phyloP scores from a whole-genome alignment of 371 early-diverging fungal genomes.

The Saksenaea vasiformis region DNA sequence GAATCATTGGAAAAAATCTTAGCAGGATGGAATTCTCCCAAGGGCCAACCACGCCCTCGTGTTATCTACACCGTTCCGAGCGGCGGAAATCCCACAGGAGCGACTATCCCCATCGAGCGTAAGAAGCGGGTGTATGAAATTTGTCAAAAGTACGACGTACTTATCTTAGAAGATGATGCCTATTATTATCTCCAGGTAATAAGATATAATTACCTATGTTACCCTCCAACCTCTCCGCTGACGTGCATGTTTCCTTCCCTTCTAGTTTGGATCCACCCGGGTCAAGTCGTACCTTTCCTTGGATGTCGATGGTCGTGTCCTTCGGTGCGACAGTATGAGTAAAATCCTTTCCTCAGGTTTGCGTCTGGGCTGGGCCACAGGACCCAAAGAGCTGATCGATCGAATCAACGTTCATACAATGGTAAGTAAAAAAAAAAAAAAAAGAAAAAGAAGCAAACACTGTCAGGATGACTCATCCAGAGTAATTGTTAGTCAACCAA shows the following conservation, averaged over 20 bases:
- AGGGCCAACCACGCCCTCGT: conserved; percentile 49
- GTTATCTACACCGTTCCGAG: conserved; percentile 65
- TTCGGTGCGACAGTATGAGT: conserved; percentile 83
- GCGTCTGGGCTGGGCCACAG: conserved; percentile 81
- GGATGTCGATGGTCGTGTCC: conserved; percentile 77
- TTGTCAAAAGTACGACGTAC: conserved; percentile 59
- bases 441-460: not conserved
- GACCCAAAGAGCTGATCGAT: conserved; percentile 66
- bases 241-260: not conserved
- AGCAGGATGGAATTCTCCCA: conserved; percentile 43
- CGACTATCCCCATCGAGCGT: conserved; percentile 62
- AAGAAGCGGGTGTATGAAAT: conserved; percentile 66
- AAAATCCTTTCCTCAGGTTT: conserved; percentile 81
- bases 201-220: too few species aligned
- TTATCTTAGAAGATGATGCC: conserved; percentile 84
- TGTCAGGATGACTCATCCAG: not conserved
- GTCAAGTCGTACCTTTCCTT: conserved; percentile 74
- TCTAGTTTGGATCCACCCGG: conserved; percentile 26
- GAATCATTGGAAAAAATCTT: conserved; percentile 50
- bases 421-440: conserved; percentile 19
- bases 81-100: conserved; percentile 79
- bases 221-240: too few species aligned
- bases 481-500: conserved; percentile 50
- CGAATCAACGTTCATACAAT: conserved; percentile 74
- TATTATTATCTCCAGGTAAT: conserved; percentile 77